Conservation (phyloP, 176 grass and related monocot genomes). For the Rhipidocladum racemiflorum region DNA sequence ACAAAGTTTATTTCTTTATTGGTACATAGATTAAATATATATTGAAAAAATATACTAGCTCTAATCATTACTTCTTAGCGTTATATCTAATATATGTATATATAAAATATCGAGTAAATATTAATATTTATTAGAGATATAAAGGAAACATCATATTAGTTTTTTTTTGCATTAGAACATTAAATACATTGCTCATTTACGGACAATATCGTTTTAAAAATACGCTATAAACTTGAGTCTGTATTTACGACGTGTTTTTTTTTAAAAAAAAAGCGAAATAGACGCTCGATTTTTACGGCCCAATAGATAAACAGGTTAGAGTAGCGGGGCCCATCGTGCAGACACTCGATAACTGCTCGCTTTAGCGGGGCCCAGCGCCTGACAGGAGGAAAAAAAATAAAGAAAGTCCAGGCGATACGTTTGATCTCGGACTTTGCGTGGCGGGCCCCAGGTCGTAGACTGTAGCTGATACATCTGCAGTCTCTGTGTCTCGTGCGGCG, state of each 20-base stretch:
- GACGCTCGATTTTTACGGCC: neutral
- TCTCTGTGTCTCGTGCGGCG: slow-evolving; percentile 33
- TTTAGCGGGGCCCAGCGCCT: slow-evolving; percentile 39
- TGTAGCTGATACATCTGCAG: slow-evolving; percentile 17
- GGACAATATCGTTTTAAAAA: no score
- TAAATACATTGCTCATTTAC: no score
- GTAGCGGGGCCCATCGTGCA: neutral
- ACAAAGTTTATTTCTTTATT: no score
- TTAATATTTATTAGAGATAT: no score
- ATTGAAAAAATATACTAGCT: no score
- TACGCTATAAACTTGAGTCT: no score
- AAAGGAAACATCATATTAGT: no score
- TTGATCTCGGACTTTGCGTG: slow-evolving; percentile 20
- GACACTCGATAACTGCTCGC: neutral
- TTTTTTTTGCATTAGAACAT: no score
- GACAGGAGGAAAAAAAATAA: neutral
- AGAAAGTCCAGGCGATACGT: slow-evolving; percentile 46
- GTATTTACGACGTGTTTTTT: neutral
- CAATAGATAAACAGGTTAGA: neutral
- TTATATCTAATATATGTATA: no score
- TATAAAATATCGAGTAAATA: no score
- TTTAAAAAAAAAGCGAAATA: neutral
- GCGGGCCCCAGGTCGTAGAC: neutral
- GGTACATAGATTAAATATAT: no score
- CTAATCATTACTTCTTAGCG: no score